Evolutionary conservation across 2,329 filamentous ascomycete species (phyloP).

Genomic region (Thyridium curvatum): DNA sequence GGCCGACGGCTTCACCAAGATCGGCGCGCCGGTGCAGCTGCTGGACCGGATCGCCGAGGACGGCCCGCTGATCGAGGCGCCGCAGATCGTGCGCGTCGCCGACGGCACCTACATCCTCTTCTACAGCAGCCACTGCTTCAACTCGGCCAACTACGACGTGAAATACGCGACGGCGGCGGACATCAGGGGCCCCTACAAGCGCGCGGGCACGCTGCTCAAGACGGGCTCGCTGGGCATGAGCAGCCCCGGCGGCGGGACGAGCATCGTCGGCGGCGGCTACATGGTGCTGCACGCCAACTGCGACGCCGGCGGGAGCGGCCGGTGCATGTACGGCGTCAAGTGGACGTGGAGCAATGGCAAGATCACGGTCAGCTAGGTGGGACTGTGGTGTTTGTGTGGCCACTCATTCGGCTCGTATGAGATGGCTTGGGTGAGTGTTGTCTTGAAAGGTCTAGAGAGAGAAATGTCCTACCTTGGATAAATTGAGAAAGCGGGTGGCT

Average conservation of each 20-base stretch:
- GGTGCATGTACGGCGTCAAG: slow-evolving; percentile 21
- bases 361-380: neutral
- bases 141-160: slow-evolving; percentile 48
- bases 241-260: slow-evolving; percentile 34
- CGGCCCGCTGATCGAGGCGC: slow-evolving; percentile 56
- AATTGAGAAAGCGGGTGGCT: neutral
- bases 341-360: neutral
- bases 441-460: neutral
- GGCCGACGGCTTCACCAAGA: slow-evolving; percentile 42
- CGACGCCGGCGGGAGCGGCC: slow-evolving; percentile 12
- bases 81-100: slow-evolving; percentile 38
- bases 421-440: neutral
- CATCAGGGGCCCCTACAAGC: slow-evolving; percentile 29
- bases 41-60: slow-evolving; percentile 37
- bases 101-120: slow-evolving; percentile 53
- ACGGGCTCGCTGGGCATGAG: slow-evolving; percentile 28
- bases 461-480: neutral
- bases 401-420: too few species aligned
- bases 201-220: slow-evolving; percentile 23
- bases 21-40: slow-evolving; percentile 42
- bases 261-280: slow-evolving; percentile 17
- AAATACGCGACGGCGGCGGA: slow-evolving; percentile 45
- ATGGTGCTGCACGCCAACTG: slow-evolving; percentile 32
- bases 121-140: slow-evolving; percentile 56
- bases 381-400: neutral